Percentiles rank a stretch among this genome's conserved stretches.
Evolutionary conservation across 2,329 filamentous ascomycete genomes (phyloP).

Genomic region (Trichophaea hybrida): DNA sequence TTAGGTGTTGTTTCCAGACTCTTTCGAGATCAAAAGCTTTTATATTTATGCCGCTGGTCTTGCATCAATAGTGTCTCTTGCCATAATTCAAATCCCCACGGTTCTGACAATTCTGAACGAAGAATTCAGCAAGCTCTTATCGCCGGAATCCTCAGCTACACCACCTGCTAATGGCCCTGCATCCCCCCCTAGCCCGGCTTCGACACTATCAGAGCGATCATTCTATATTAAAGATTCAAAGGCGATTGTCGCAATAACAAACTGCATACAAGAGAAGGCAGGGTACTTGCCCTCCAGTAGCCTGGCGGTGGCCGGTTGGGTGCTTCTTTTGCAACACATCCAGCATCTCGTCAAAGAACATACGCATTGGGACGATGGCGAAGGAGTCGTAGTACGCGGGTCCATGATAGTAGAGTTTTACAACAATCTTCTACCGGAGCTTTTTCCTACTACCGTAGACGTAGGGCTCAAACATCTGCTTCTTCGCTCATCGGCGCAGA

Average conservation of each 20-base stretch:
- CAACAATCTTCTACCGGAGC: slow-evolving; percentile 12
- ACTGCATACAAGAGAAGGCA: slow-evolving; percentile 17
- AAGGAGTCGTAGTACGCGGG: slow-evolving; percentile 5
- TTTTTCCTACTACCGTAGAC: slow-evolving; percentile 10
- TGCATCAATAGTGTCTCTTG: slow-evolving; percentile 24
- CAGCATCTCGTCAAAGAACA: slow-evolving; percentile 11
- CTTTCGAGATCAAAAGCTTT: slow-evolving; percentile 20
- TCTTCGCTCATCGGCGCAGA: background rate
- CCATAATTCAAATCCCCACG: slow-evolving; percentile 23
- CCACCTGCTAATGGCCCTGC: slow-evolving; percentile 10
- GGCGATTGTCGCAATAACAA: slow-evolving; percentile 22
- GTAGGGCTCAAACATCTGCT: background rate
- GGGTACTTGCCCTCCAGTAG: background rate
- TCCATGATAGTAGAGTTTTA: slow-evolving; percentile 11
- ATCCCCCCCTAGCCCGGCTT: background rate
- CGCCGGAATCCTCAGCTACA: slow-evolving; percentile 13
- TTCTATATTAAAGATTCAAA: slow-evolving; percentile 21
- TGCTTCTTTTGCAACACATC: slow-evolving; percentile 20
- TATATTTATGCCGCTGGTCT: slow-evolving; percentile 22
- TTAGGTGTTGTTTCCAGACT: slow-evolving; percentile 20
- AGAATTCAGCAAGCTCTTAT: slow-evolving; percentile 13
- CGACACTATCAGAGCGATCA: slow-evolving; percentile 12
- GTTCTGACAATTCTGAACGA: slow-evolving; percentile 20
- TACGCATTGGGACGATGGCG: slow-evolving; percentile 5
- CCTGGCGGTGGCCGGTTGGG: slow-evolving; percentile 15